Percentiles rank a stretch among this genome's conserved stretches.
These are phyloP conservation scores for Arabis alpina DNA, from an alignment of 345 rosid species.

Conservation along the genomic window DNA sequence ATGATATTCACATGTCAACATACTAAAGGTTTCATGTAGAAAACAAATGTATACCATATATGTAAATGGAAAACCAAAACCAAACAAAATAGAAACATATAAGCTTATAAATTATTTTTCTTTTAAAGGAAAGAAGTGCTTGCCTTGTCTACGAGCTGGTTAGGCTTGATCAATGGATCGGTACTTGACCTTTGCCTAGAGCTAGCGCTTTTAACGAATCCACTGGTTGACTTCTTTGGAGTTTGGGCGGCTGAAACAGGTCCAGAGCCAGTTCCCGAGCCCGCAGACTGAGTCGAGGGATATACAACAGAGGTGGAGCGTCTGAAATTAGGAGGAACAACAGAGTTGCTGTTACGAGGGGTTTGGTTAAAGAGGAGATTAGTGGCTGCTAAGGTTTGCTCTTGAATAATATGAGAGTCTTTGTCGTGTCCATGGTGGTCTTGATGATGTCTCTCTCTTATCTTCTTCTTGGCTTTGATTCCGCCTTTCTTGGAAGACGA, in stretches of 20 bases:
- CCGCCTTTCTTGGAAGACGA: slow-evolving; percentile 31
- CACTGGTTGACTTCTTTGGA: slow-evolving; percentile 51
- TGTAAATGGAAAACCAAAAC: too few species aligned
- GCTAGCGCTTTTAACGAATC: slow-evolving; percentile 60
- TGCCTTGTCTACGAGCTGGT: slow-evolving; percentile 82
- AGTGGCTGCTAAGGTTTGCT: slow-evolving; percentile 70
- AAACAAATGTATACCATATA: too few species aligned
- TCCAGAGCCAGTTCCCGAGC: slow-evolving; percentile 20
- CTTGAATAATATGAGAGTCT: slow-evolving; percentile 58
- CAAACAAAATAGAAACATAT: not conserved
- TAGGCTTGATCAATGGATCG: slow-evolving; percentile 80
- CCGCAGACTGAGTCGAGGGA: slow-evolving; percentile 36
- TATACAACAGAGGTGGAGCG: slow-evolving; percentile 70
- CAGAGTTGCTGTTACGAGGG: slow-evolving; percentile 49
- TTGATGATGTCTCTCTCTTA: slow-evolving; percentile 38
- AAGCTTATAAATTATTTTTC: too few species aligned
- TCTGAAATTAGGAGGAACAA: slow-evolving; percentile 54
- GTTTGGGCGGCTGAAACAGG: slow-evolving; percentile 20
- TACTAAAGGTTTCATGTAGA: too few species aligned
- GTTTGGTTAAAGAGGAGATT: slow-evolving; percentile 62
- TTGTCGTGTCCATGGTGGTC: slow-evolving; percentile 29
- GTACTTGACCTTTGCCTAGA: slow-evolving; percentile 77
- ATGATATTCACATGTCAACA: too few species aligned
- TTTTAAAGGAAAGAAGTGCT: not conserved
- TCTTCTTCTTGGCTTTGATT: slow-evolving; percentile 34